phyloP scores from a whole-genome alignment of 805 yeast species.

The Saturnispora gosingensis region DNA sequence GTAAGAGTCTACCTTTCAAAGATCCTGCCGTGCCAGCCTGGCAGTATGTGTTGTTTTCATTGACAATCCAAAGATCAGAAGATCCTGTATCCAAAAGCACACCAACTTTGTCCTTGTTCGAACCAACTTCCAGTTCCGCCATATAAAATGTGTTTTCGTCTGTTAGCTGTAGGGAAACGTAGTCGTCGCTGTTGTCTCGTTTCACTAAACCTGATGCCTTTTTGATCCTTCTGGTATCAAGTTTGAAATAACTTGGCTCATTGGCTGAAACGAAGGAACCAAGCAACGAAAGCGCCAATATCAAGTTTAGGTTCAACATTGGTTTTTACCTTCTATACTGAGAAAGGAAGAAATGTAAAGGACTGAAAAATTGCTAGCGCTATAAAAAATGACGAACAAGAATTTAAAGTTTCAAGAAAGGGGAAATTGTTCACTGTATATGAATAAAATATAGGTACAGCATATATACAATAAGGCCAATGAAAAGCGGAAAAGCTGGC shows the following conservation, averaged over 20 bases:
- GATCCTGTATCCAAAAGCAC: conserved; percentile 72
- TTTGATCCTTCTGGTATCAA: conserved; percentile 15
- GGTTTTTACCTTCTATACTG: not conserved
- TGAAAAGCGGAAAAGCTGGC: not conserved
- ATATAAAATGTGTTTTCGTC: conserved; percentile 38
- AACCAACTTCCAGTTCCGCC: conserved; percentile 42
- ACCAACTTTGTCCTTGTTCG: conserved; percentile 44
- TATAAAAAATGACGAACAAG: not conserved
- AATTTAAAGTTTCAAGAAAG: not conserved
- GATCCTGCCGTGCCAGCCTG: conserved; percentile 12
- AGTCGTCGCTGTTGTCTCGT: conserved; percentile 17
- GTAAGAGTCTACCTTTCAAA: not conserved
- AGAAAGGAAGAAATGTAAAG: not conserved
- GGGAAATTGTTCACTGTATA: not conserved
- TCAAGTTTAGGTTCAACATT: not conserved
- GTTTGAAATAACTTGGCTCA: conserved; percentile 12
- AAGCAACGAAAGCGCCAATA: not conserved
- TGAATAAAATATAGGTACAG: not conserved
- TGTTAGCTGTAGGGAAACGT: conserved; percentile 26
- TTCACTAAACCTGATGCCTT: conserved; percentile 16
- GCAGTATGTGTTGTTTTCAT: conserved; percentile 41
- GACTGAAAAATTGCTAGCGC: not conserved
- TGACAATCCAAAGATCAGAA: conserved; percentile 60
- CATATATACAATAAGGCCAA: not conserved
- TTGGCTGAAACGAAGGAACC: not conserved